phyloP scores from a whole-genome alignment of 768 basidiomycete genomes.

The Lentinula lateritia region DNA sequence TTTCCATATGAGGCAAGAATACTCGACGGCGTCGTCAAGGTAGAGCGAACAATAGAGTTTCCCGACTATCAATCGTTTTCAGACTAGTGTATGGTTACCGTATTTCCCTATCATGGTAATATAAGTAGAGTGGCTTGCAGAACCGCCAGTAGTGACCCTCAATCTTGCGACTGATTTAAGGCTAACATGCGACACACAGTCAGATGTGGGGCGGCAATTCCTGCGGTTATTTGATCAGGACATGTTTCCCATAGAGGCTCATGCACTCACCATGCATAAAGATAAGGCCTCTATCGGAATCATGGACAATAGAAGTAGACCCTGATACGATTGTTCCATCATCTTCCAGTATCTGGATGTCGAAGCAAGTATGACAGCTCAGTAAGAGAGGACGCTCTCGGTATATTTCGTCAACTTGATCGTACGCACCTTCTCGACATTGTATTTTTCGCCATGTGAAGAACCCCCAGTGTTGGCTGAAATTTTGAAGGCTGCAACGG shows the following conservation, averaged over 20 bases:
- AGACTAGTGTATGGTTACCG: not conserved
- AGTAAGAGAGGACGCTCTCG: not conserved
- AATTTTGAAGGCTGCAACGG: conserved; percentile 44
- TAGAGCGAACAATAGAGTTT: not conserved
- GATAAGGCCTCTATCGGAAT: conserved; percentile 40
- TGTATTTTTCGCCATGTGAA: conserved; percentile 57
- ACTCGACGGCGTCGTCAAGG: not conserved
- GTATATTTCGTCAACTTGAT: not conserved
- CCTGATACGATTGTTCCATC: conserved; percentile 54
- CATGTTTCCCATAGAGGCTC: not conserved
- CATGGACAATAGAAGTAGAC: conserved; percentile 52
- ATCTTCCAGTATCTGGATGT: conserved; percentile 58
- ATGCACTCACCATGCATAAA: conserved; percentile 51
- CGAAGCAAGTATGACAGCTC: too few relatives aligned
- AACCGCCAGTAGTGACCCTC: too few relatives aligned
- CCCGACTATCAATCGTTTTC: not conserved
- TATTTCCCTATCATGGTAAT: not conserved
- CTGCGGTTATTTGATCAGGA: not conserved
- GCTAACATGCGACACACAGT: not conserved
- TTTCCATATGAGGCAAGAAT: not conserved
- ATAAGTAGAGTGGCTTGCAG: not conserved
- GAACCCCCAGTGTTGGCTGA: conserved; percentile 48
- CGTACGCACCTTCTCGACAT: conserved; percentile 45
- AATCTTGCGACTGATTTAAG: too few relatives aligned
- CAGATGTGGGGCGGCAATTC: not conserved